phyloP scores from a whole-genome alignment of 805 yeast genomes.

The Yueomyces sinensis region DNA sequence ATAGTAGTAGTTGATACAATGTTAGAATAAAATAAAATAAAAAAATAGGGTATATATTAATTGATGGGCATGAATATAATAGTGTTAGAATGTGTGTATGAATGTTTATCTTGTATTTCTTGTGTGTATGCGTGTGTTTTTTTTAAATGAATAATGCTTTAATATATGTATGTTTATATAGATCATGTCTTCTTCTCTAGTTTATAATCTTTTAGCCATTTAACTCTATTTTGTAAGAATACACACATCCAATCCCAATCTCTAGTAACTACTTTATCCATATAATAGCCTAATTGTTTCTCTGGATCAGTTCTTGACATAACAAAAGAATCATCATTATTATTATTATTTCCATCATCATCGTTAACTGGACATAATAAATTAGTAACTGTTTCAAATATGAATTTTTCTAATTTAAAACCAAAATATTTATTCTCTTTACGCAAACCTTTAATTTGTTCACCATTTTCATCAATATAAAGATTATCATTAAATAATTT shows the following conservation, averaged over 20 bases:
- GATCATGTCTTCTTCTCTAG: background rate
- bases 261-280: conserved; percentile 3
- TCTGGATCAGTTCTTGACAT: conserved; percentile 2
- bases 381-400: conserved; percentile 9
- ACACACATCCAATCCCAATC: conserved; percentile 13
- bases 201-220: conserved; percentile 3
- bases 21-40: no score
- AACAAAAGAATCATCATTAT: background rate
- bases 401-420: conserved; percentile 5
- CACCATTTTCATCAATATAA: conserved; percentile 11
- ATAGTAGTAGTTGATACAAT: no score
- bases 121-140: no score
- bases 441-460: conserved; percentile 16
- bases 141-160: no score
- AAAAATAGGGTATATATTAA: no score
- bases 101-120: no score
- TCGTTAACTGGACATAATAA: conserved; percentile 6
- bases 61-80: no score
- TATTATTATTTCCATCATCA: background rate
- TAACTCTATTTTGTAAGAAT: conserved; percentile 8
- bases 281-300: conserved; percentile 8
- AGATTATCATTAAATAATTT: conserved; percentile 11
- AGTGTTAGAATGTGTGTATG: no score
- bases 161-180: no score
- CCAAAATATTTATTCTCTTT: conserved; percentile 13